Base-by-base conservation (phyloP, 352 stramenopile genomes). In the Blastocystis sp. region DNA sequence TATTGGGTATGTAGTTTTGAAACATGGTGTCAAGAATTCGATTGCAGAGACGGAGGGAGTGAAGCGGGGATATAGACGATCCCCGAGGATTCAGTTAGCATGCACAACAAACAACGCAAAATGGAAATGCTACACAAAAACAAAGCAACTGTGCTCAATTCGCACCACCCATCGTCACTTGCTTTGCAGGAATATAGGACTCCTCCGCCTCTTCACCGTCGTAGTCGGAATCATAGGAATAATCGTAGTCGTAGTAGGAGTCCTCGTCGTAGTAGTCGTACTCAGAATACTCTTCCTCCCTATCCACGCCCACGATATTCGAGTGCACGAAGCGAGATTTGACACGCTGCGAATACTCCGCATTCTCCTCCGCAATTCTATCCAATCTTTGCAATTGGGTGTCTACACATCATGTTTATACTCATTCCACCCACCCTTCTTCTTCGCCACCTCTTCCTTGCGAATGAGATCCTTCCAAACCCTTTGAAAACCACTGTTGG, bases 241-340 rank as follows among this genome's bases (percentile, higher is more conserved):
- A 61, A 21, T 61, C 54, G 19, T 61, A 61, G 19, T 61, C 54
- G 54, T 61, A 11, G 19, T 61, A 61, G 54, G 10, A 11, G 10
- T 21, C 54, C 19, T 61, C 54, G 10, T 61, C 54, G 19, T 61
- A 11, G 10, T 61, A 61, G 10, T 61, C 54, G 19, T 61, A 11
- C 54, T 11, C 10, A 21, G 10, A 11, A 61, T 61, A 61, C 19
- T 61, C 54, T 61, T 61, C 54, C 10, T 54, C 24, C 38, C 60
- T 54, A 48, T 77, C 66, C 19, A 57, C 40, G 28, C 66, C 66
- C 54, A 77, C 66, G 10, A 77, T 77, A 54, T 77, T 77, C 2
- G 34, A 77, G 34, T 60, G 66, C 28, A 34, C 9, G 60, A 77
- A 77, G 28, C 66, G 66, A 24, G 38, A 9, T 60, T 43, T 34